Evolutionary conservation across 164 flowering plant genomes (phyloP).

Genomic region (grape (Vitis vinifera)): ASM3070453v1 NC_081821.1:2160501-2161000

Average conservation of each 20-base stretch:
- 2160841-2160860: constrained; percentile 23
- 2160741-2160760: not conserved
- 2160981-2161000: too few species aligned
- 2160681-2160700: constrained; percentile 26
- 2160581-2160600: constrained; percentile 38
- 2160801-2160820: constrained; percentile 20
- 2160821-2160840: constrained; percentile 27
- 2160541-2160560: constrained; percentile 49
- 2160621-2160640: constrained; percentile 28
- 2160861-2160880: not conserved
- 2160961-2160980: too few species aligned
- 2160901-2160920: not conserved
- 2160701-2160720: constrained; percentile 13
- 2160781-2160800: constrained; percentile 11
- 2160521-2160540: constrained; percentile 41
- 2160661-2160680: constrained; percentile 11
- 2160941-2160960: too few species aligned
- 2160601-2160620: constrained; percentile 48
- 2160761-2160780: constrained; percentile 12
- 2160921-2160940: too few species aligned
- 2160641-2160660: constrained; percentile 13
- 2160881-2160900: constrained; percentile 1
- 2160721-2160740: constrained; percentile 8
- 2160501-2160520: constrained; percentile 23
- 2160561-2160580: constrained; percentile 31